A percentile compares a stretch with the other conserved stretches of the same genome.
phyloP scores from a whole-genome alignment of 129 eudicot genomes.

The Saposhnikovia divaricata region DNA sequence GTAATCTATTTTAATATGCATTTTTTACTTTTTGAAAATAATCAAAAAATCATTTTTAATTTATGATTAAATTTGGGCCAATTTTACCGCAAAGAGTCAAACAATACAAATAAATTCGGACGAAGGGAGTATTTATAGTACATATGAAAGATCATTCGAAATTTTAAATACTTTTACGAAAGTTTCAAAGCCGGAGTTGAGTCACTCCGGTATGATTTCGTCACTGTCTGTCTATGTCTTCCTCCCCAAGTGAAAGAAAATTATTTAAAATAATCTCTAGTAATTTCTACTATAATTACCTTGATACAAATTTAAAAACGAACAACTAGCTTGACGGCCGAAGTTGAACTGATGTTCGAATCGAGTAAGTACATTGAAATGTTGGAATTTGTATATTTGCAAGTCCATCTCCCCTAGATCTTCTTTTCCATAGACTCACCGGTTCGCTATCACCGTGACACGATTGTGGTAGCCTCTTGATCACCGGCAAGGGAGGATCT shows the following conservation, averaged over 20 bases:
- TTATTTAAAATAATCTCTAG: neutral
- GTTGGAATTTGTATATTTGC: constrained; percentile 29
- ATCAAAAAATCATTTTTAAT: no score
- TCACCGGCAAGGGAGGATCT: constrained; percentile 65
- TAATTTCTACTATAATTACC: neutral
- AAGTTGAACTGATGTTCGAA: neutral
- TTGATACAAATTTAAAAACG: neutral
- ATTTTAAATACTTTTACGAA: no score
- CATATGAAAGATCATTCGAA: no score
- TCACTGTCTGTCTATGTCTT: neutral
- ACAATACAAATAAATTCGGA: no score
- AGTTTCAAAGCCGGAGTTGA: no score
- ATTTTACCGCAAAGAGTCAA: no score
- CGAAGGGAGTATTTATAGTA: no score
- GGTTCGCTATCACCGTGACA: neutral
- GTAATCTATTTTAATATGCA: no score
- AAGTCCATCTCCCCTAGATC: constrained; percentile 30
- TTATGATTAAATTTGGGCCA: no score
- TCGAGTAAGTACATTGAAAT: constrained; percentile 12
- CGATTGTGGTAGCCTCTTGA: constrained; percentile 29
- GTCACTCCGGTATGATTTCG: neutral
- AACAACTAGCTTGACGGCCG: constrained; percentile 10
- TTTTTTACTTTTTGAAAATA: no score
- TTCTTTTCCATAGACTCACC: constrained; percentile 45
- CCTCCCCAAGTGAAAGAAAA: neutral